Percentiles rank a stretch among this genome's conserved stretches.
Conservation (phyloP, 140 eudicot species). For the Ambrosia hybrid region DNA sequence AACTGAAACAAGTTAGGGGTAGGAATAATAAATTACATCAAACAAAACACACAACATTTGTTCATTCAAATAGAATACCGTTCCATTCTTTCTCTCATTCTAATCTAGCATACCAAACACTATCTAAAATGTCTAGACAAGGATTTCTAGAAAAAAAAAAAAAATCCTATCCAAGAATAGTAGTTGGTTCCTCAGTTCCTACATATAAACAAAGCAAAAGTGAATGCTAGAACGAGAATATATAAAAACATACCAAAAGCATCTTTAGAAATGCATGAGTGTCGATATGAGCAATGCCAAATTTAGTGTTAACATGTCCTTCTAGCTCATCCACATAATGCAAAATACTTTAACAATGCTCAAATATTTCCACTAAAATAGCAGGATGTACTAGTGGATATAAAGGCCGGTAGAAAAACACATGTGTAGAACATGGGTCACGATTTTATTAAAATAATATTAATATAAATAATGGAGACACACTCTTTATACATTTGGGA, state of each 20-base stretch:
- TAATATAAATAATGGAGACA: too few relatives aligned
- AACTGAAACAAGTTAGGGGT: slow-evolving; percentile 9
- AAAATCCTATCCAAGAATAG: too few relatives aligned
- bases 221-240: neutral
- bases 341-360: slow-evolving; percentile 74
- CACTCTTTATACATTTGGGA: too few relatives aligned
- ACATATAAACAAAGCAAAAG: neutral
- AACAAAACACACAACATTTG: too few relatives aligned
- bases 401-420: slow-evolving; percentile 79
- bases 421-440: too few relatives aligned
- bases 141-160: neutral
- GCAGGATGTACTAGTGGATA: slow-evolving; percentile 98
- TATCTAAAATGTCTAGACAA: too few relatives aligned
- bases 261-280: slow-evolving; percentile 89
- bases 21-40: neutral
- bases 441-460: too few relatives aligned
- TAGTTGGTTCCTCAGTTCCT: too few relatives aligned
- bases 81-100: too few relatives aligned
- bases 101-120: too few relatives aligned
- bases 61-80: too few relatives aligned
- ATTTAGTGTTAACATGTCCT: slow-evolving; percentile 61
- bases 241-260: slow-evolving; percentile 61
- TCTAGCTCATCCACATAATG: slow-evolving; percentile 71
- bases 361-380: slow-evolving; percentile 92
- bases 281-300: slow-evolving; percentile 89